phyloP scores from a whole-genome alignment of 2,329 filamentous ascomycete genomes.

The Alternaria viburni region DNA sequence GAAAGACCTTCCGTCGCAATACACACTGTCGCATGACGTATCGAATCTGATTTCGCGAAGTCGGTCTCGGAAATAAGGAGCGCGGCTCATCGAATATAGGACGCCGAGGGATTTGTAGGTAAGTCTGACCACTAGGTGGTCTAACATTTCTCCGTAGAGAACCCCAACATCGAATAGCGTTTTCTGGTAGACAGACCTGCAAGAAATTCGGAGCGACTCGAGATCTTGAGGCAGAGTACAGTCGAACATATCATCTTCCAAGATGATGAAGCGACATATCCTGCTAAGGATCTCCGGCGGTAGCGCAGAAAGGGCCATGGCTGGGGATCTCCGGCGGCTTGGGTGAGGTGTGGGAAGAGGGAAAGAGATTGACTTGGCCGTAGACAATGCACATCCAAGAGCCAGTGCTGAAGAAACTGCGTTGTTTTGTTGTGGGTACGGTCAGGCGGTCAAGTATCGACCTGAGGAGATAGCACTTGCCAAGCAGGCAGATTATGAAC shows the following conservation, averaged over 20 bases:
- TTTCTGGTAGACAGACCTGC: background rate
- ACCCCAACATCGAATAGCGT: background rate
- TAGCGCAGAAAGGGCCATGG: background rate
- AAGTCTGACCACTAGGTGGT: background rate
- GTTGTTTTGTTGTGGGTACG: background rate
- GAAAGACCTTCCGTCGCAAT: too few species aligned
- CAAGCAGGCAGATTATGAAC: too few species aligned
- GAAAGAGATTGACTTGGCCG: background rate
- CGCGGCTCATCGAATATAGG: background rate
- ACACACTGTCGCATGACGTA: too few species aligned
- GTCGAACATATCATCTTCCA: too few species aligned
- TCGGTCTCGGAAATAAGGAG: background rate
- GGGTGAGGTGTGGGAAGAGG: background rate
- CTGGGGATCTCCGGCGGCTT: background rate
- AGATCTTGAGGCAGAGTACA: background rate
- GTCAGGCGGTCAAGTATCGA: too few species aligned
- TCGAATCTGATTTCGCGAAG: background rate
- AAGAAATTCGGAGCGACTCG: background rate
- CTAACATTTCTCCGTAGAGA: background rate
- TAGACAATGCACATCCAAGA: accelerated
- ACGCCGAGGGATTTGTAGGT: background rate
- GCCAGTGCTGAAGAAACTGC: background rate
- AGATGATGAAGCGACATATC: background rate
- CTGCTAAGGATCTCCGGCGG: background rate
- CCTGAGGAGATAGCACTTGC: too few species aligned